phyloP scores from a whole-genome alignment of 768 basidiomycete genomes.

The Pleurotus sapidus region DNA sequence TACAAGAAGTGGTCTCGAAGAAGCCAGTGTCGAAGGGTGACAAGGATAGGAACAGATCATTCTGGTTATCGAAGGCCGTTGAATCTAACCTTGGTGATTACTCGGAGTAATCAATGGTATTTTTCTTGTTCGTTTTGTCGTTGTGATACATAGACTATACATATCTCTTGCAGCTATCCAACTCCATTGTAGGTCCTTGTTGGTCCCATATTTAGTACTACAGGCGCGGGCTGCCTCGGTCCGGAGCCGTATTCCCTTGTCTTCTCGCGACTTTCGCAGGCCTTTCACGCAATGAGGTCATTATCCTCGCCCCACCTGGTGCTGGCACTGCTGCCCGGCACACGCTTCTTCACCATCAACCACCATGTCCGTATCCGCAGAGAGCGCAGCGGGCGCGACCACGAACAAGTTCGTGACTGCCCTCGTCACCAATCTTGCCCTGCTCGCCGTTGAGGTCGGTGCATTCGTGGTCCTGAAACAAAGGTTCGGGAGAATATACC shows the following conservation, averaged over 20 bases:
- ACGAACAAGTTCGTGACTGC: constrained; percentile 59
- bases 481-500: constrained; percentile 56
- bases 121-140: no score
- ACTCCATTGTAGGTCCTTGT: no score
- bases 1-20: constrained; percentile 2
- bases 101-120: constrained; percentile 3
- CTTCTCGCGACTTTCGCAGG: not conserved
- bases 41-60: constrained; percentile 41
- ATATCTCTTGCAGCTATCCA: no score
- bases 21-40: constrained; percentile 17
- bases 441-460: constrained; percentile 44
- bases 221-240: no score
- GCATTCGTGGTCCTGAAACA: constrained; percentile 58
- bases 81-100: constrained; percentile 28
- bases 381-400: constrained; percentile 27
- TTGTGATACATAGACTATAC: no score
- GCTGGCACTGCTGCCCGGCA: constrained; percentile 12
- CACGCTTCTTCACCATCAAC: constrained; percentile 8
- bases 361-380: constrained; percentile 17
- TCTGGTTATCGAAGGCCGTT: constrained; percentile 57
- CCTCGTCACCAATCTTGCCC: constrained; percentile 51
- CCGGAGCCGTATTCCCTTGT: constrained; percentile 4
- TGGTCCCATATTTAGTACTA: no score
- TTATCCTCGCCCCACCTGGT: not conserved
- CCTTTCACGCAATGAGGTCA: not conserved